A percentile compares a stretch with the other conserved stretches of the same genome.
phyloP scores from a whole-genome alignment of 2,329 filamentous ascomycete genomes.

The Cercospora zeina region DNA sequence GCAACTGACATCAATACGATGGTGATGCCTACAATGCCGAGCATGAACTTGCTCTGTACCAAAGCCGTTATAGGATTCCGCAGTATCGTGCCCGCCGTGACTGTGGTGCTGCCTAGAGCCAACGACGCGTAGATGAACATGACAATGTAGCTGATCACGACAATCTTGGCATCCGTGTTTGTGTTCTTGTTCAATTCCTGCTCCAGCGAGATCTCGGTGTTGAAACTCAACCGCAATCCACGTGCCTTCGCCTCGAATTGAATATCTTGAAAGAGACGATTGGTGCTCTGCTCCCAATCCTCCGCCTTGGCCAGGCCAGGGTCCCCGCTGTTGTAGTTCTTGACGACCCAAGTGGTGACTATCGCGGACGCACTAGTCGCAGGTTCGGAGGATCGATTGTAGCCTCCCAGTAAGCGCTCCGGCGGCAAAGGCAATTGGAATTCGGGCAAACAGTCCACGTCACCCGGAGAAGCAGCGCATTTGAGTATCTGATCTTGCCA shows the following conservation, averaged over 20 bases:
- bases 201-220: constrained; percentile 90
- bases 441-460: constrained; percentile 68
- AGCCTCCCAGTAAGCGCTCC: constrained; percentile 82
- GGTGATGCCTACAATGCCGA: constrained; percentile 89
- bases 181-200: constrained; percentile 96
- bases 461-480: constrained; percentile 70
- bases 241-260: constrained; percentile 75
- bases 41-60: constrained; percentile 93
- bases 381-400: constrained; percentile 56
- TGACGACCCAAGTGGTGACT: constrained; percentile 92
- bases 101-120: constrained; percentile 82
- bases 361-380: constrained; percentile 75
- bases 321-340: constrained; percentile 76
- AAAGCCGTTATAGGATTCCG: constrained; percentile 80
- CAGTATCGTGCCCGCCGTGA: constrained; percentile 74
- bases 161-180: constrained; percentile 96
- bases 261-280: constrained; percentile 70
- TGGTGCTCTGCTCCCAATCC: constrained; percentile 84
- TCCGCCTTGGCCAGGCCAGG: constrained; percentile 70
- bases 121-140: constrained; percentile 98
- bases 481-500: constrained; percentile 73
- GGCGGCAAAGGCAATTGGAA: constrained; percentile 88
- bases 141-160: constrained; percentile 93
- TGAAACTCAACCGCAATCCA: constrained; percentile 87
- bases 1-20: constrained; percentile 98